phyloP scores from a whole-genome alignment of 805 yeast genomes.

The Maudiozyma pseudohumilis region DNA sequence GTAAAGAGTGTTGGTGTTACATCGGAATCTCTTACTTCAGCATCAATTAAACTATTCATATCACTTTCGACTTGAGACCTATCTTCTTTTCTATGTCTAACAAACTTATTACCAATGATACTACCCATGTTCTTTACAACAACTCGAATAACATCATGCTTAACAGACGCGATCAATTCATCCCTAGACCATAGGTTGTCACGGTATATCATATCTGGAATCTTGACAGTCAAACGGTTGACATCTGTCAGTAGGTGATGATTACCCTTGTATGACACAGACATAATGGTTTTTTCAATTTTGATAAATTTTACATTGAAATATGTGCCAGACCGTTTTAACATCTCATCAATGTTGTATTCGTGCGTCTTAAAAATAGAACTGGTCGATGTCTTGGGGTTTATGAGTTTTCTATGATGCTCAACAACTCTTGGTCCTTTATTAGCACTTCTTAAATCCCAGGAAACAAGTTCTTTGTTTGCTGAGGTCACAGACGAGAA shows the following conservation, averaged over 20 bases:
- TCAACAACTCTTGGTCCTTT: background rate
- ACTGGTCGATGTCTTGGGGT: constrained; percentile 4
- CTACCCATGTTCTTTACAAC: constrained; percentile 50
- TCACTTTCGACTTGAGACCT: constrained; percentile 14
- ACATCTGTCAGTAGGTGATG: constrained; percentile 51
- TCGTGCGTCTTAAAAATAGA: constrained; percentile 12
- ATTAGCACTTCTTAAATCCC: constrained; percentile 12
- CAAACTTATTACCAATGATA: constrained; percentile 51
- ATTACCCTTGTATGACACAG: constrained; percentile 61
- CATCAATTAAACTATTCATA: constrained; percentile 13
- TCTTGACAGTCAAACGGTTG: constrained; percentile 39
- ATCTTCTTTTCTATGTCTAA: constrained; percentile 34
- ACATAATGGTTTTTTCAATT: constrained; percentile 38
- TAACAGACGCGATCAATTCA: constrained; percentile 43
- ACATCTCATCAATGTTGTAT: constrained; percentile 49
- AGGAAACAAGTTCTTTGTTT: constrained; percentile 10
- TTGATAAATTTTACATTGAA: constrained; percentile 50
- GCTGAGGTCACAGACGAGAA: background rate
- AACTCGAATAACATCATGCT: constrained; percentile 46
- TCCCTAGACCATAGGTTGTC: constrained; percentile 48
- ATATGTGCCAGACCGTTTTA: constrained; percentile 57
- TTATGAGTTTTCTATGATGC: background rate
- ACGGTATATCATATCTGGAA: constrained; percentile 40
- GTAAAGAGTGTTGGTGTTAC: constrained; percentile 1
- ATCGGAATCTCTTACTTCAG: constrained; percentile 5